A percentile compares a stretch with the other conserved stretches of the same genome.
These are phyloP conservation scores for Ceratobasidium sp. DNA, from an alignment of 1,284 basidiomycete species.

Conservation along the genomic window DNA sequence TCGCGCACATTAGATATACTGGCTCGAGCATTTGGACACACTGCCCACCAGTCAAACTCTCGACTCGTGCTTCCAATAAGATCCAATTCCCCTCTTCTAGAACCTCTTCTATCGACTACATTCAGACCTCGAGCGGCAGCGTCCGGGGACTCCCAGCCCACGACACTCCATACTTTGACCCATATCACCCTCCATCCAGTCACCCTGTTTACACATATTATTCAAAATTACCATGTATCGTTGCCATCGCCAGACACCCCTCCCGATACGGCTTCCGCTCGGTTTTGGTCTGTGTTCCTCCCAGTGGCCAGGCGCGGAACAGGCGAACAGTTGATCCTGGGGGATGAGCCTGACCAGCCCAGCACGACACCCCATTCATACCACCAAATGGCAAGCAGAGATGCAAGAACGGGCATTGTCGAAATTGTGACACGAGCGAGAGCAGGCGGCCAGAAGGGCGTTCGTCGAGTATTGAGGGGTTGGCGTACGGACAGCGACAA, in stretches of 20 bases:
- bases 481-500: conserved; percentile 5
- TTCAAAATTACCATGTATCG: conserved; percentile 66
- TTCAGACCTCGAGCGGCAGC: conserved; percentile 53
- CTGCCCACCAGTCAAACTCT: conserved; percentile 54
- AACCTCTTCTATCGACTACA: conserved; percentile 64
- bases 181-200: conserved; percentile 73
- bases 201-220: conserved; percentile 66
- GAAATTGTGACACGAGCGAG: conserved; percentile 4
- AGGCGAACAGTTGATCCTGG: conserved; percentile 66
- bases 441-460: conserved; percentile 21
- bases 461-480: conserved; percentile 7
- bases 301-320: conserved; percentile 70
- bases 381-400: not conserved
- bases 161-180: conserved; percentile 60
- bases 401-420: conserved; percentile 7
- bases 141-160: not conserved
- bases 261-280: conserved; percentile 51
- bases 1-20: conserved; percentile 58
- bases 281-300: conserved; percentile 77
- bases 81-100: conserved; percentile 59
- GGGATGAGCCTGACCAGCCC: conserved; percentile 58
- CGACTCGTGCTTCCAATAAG: conserved; percentile 71
- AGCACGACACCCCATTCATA: conserved; percentile 38
- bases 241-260: conserved; percentile 68
- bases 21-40: conserved; percentile 14